Evolutionary conservation across 768 basidiomycete genomes (phyloP).

Genomic region (Tricholoma bakamatsutake): DNA sequence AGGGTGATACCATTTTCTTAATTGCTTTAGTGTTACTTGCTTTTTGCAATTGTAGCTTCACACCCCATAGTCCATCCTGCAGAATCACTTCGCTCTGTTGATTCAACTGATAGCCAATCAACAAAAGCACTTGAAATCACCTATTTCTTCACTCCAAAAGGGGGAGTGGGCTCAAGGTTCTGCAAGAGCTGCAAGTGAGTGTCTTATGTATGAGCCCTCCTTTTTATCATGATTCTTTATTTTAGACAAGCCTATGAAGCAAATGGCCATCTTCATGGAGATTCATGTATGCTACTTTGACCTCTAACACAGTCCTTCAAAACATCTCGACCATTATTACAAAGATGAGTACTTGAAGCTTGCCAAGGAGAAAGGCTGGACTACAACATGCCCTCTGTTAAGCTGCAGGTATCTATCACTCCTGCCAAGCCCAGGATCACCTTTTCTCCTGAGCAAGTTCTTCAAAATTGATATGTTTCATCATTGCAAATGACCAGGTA

Average conservation of each 20-base stretch:
- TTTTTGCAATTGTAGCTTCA: neutral
- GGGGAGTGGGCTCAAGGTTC: neutral
- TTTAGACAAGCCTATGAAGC: too few relatives aligned
- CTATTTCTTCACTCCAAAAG: too few relatives aligned
- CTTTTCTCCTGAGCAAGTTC: neutral
- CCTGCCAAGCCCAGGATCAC: neutral
- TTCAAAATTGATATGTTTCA: neutral
- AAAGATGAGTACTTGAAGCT: neutral
- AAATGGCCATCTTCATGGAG: too few relatives aligned
- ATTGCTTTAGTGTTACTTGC: too few relatives aligned
- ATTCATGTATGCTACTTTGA: too few relatives aligned
- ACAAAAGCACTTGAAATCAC: too few relatives aligned
- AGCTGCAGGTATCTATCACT: neutral
- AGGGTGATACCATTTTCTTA: too few relatives aligned
- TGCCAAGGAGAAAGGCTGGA: neutral
- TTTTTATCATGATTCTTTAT: too few relatives aligned
- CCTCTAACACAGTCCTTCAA: too few relatives aligned
- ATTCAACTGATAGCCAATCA: too few relatives aligned
- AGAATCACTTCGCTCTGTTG: too few relatives aligned
- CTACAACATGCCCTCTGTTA: neutral
- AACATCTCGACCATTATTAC: neutral
- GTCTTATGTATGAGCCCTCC: neutral
- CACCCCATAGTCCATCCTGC: too few relatives aligned
- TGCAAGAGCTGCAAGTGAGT: neutral
- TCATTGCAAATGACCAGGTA: neutral